phyloP scores from a whole-genome alignment of 2,329 filamentous ascomycete species.

The Aureobasidium sp. region DNA sequence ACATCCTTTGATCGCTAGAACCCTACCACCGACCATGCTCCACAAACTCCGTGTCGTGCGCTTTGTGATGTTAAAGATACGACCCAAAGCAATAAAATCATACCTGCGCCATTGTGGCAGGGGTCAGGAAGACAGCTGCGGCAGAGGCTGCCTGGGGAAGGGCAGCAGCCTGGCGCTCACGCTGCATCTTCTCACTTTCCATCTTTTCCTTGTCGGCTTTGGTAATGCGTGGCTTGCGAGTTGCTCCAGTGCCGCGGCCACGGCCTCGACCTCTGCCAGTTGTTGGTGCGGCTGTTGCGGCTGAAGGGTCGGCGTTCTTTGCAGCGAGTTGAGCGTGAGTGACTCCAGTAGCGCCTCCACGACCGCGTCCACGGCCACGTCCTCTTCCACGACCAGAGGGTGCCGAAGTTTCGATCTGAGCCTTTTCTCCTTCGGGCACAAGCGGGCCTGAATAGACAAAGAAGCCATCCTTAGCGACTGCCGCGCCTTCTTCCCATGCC shows the following conservation, averaged over 20 bases:
- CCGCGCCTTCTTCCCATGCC: conserved; percentile 90
- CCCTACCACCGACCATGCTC: not conserved
- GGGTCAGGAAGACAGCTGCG: conserved; percentile 6
- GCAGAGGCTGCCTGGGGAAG: not conserved
- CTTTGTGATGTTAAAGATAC: not conserved
- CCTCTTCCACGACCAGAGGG: conserved; percentile 25
- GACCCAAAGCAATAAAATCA: not conserved
- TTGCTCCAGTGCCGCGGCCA: conserved; percentile 66
- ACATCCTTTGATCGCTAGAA: not conserved
- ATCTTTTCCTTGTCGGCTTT: conserved; percentile 78
- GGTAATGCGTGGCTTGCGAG: conserved; percentile 75
- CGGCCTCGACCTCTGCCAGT: conserved; percentile 46
- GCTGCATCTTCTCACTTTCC: conserved; percentile 72
- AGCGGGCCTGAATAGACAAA: conserved; percentile 95
- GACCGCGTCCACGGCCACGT: conserved; percentile 58
- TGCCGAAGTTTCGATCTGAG: conserved; percentile 48
- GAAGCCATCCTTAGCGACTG: conserved; percentile 90
- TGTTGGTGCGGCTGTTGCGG: conserved; percentile 21
- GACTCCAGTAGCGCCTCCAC: conserved; percentile 36
- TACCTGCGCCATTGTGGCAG: conserved; percentile 4
- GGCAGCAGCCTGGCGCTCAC: conserved; percentile 48
- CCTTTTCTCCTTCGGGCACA: conserved; percentile 78
- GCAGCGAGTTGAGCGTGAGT: conserved; percentile 26
- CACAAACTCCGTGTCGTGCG: not conserved
- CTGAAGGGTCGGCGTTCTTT: conserved; percentile 20